These are phyloP conservation scores for Lentinula guzmanii DNA, from an alignment of 768 basidiomycete species.

Conservation along the genomic window DNA sequence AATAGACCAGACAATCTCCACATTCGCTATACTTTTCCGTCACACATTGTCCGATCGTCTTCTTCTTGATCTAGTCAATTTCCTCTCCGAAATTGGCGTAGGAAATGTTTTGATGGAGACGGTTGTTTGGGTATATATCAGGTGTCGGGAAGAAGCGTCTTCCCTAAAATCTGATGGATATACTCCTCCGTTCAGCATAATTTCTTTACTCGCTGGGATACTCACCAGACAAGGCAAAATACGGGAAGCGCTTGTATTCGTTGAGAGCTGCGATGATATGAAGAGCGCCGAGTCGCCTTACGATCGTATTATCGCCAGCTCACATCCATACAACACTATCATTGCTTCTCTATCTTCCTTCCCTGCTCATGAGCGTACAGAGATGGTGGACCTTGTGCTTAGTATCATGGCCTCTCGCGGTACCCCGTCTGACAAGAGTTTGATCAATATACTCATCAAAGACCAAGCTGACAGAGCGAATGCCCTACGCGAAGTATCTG, in stretches of 20 bases:
- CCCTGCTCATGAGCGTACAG: background rate
- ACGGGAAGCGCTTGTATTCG: background rate
- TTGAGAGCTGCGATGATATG: background rate
- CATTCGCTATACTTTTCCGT: background rate
- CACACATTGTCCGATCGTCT: background rate
- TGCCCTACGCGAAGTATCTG: background rate
- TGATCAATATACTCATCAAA: background rate
- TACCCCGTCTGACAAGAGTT: background rate
- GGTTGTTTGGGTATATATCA: background rate
- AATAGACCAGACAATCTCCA: background rate
- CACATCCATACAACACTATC: background rate
- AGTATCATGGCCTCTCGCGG: background rate
- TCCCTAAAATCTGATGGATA: background rate
- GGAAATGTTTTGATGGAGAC: background rate
- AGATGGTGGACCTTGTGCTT: background rate
- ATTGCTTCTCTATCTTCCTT: background rate
- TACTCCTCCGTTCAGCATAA: background rate
- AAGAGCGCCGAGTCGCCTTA: background rate
- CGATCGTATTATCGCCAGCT: background rate
- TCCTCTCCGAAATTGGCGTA: background rate
- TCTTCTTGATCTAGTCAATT: background rate
- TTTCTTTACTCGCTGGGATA: background rate
- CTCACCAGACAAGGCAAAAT: background rate
- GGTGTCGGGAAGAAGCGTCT: background rate
- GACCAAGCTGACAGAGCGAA: background rate